Evolutionary conservation across 495 filamentous ascomycete species (phyloP).

Genomic region (Aspergillus bertholletiae): DNA sequence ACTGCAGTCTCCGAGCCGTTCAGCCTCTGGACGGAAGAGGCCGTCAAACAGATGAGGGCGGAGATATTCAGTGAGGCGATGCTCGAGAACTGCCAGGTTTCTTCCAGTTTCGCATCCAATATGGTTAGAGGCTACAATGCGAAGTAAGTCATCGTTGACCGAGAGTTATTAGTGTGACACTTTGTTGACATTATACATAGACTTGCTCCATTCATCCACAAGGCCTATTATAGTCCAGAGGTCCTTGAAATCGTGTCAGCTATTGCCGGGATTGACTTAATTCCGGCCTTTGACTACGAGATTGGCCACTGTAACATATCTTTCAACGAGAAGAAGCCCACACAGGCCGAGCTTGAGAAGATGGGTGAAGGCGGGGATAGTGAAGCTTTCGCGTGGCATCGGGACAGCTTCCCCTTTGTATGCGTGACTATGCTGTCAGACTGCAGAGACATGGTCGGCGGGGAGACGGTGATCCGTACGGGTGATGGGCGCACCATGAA

Average conservation of each 20-base stretch:
- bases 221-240: slow-evolving; percentile 62
- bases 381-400: slow-evolving; percentile 66
- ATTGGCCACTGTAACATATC: slow-evolving; percentile 68
- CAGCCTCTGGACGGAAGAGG: slow-evolving; percentile 61
- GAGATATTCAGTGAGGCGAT: slow-evolving; percentile 62
- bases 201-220: slow-evolving; percentile 62
- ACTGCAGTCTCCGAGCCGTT: slow-evolving; percentile 69
- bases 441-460: slow-evolving; percentile 63
- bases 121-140: slow-evolving; percentile 58
- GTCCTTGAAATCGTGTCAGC: slow-evolving; percentile 58
- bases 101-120: slow-evolving; percentile 57
- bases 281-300: slow-evolving; percentile 64
- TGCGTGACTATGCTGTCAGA: slow-evolving; percentile 74
- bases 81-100: slow-evolving; percentile 57
- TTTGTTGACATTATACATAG: slow-evolving; percentile 20
- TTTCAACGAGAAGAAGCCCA: slow-evolving; percentile 41
- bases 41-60: slow-evolving; percentile 58
- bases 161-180: background rate
- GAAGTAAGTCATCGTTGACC: slow-evolving; percentile 46
- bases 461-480: no score
- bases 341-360: background rate
- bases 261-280: slow-evolving; percentile 65
- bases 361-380: slow-evolving; percentile 10
- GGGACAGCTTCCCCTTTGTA: slow-evolving; percentile 69
- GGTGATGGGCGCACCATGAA: no score